These are phyloP conservation scores for Corrigiola litoralis DNA, from an alignment of 179 eudicot genomes.

Conservation along the genomic window DNA sequence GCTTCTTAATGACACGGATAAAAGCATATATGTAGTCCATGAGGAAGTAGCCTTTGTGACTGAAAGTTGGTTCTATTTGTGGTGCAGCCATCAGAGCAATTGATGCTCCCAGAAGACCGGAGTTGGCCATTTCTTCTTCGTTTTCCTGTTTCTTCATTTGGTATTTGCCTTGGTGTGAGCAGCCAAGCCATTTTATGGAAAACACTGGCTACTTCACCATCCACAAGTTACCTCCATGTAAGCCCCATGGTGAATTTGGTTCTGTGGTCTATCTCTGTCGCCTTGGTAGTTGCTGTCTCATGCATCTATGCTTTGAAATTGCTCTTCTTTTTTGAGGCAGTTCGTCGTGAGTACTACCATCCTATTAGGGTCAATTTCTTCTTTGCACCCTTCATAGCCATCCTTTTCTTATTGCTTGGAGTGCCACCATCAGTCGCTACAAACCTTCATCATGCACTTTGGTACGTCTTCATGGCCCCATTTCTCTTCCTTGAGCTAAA, in stretches of 20 bases:
- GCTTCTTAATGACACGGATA: not conserved
- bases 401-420: slow-evolving; percentile 63
- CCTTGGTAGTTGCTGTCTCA: slow-evolving; percentile 34
- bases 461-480: slow-evolving; percentile 85
- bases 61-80: not conserved
- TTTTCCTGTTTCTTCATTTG: slow-evolving; percentile 67
- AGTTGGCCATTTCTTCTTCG: slow-evolving; percentile 95
- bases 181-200: slow-evolving; percentile 95
- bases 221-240: slow-evolving; percentile 59
- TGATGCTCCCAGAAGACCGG: slow-evolving; percentile 76
- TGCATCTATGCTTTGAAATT: slow-evolving; percentile 48
- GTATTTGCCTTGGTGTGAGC: slow-evolving; percentile 85
- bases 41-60: not conserved
- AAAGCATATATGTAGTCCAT: not conserved
- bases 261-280: slow-evolving; percentile 61
- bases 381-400: slow-evolving; percentile 84
- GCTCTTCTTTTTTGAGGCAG: slow-evolving; percentile 81
- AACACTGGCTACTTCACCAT: slow-evolving; percentile 49
- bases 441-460: slow-evolving; percentile 39
- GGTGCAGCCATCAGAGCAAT: slow-evolving; percentile 67
- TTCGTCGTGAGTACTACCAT: slow-evolving; percentile 86
- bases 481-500: slow-evolving; percentile 70
- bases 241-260: slow-evolving; percentile 48
- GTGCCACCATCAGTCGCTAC: slow-evolving; percentile 48
- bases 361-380: slow-evolving; percentile 87